Evolutionary conservation across 1,284 basidiomycete species (phyloP), one percentile per base, ranked within the genome.

Genomic region (Mycena sp.): DNA sequence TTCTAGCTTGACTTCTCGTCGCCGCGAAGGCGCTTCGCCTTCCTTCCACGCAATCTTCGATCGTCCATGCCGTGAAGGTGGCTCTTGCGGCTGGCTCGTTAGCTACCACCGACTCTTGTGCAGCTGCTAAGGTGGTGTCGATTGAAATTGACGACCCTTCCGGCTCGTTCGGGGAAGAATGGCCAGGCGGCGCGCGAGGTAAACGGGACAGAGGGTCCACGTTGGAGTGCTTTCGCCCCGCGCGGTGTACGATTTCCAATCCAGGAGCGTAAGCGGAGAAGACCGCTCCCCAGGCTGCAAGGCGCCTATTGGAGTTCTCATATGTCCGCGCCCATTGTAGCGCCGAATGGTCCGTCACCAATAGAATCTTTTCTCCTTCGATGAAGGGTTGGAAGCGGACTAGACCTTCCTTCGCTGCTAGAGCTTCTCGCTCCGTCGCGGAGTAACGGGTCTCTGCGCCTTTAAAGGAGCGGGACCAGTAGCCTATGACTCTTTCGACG

Each of bases 361-460:
- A 25, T 25, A 25, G 25, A 25, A 25, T 25, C 25, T 25, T 25
- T 25, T 25, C 25, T 25, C 25, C 25, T 25, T 25, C 25, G 25
- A 25, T 25, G 25, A 25, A 25, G 25, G 25, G 25, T 25, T 25
- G 25, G 25, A 25, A 25, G 25, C 25, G 25, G 25, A 54, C 46
- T 25, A 64, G 37, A n/a, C 39, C 67, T 5, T 65, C 71, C 67
- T 75, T 78, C 48, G 70, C 76, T 57, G 67, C 78, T 54, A 79
- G 56, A 0, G 76, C 78, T 67, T 79, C 77, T 39, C 76, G 5
- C 65, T 79, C 78, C 1, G 78, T 79, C 7, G 77, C 55, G 10
- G 73, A 75, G 55, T 79, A 79, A 20, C 73, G 74, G 18, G 55
- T 9, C 55, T 78, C 77, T 59, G 69, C 54, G 5, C 60, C 54